These are phyloP conservation scores for Pachyrhizus erosus DNA, from an alignment of 306 rosid genomes.

Conservation along the genomic window DNA sequence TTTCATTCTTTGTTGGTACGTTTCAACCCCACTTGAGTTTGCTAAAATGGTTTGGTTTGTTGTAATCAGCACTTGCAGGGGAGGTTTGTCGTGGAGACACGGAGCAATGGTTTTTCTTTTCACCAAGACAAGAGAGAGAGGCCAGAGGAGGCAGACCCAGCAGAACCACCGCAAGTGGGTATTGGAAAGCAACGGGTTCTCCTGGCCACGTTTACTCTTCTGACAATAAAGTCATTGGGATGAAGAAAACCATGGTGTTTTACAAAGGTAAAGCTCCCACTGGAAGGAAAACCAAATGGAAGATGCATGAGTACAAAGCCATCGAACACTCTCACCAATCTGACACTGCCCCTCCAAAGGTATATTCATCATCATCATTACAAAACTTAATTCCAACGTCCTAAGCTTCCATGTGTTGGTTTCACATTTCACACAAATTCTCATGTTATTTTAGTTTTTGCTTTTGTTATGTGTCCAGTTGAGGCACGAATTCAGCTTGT, in stretches of 20 bases:
- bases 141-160: slow-evolving; percentile 76
- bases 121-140: slow-evolving; percentile 72
- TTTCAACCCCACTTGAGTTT: background rate
- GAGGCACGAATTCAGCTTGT: slow-evolving; percentile 78
- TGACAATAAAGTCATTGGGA: slow-evolving; percentile 59
- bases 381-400: too few relatives aligned
- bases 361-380: background rate
- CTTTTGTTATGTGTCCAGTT: slow-evolving; percentile 43
- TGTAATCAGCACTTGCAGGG: slow-evolving; percentile 63
- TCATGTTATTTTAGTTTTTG: background rate
- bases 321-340: slow-evolving; percentile 48
- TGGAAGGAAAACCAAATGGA: slow-evolving; percentile 85
- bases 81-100: slow-evolving; percentile 64
- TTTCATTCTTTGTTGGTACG: too few relatives aligned
- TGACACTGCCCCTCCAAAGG: slow-evolving; percentile 47
- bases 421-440: background rate
- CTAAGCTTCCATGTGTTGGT: too few relatives aligned
- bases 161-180: slow-evolving; percentile 68
- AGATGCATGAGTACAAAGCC: slow-evolving; percentile 80
- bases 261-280: slow-evolving; percentile 76
- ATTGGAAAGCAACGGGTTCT: slow-evolving; percentile 89
- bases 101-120: slow-evolving; percentile 89
- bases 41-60: background rate
- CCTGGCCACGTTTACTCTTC: slow-evolving; percentile 75
- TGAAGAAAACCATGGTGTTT: slow-evolving; percentile 83